phyloP scores from a whole-genome alignment of 1,284 basidiomycete genomes.

The Sanghuangporus baumii region DNA sequence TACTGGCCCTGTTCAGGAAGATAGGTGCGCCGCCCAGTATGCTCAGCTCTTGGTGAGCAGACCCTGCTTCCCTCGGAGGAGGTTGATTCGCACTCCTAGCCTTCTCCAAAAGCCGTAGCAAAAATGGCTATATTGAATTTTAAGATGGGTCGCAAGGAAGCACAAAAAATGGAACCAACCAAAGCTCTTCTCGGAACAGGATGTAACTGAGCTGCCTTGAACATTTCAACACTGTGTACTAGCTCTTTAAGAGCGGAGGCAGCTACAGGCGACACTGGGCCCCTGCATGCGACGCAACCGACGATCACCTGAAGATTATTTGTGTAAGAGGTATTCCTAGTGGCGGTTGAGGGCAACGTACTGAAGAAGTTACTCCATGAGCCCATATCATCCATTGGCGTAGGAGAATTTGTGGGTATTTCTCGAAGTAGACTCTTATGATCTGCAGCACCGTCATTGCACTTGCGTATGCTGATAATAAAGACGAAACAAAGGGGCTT shows the following conservation, averaged over 20 bases:
- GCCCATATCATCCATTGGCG: constrained; percentile 15
- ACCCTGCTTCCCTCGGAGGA: neutral
- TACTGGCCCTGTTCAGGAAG: neutral
- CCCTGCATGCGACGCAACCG: constrained; percentile 19
- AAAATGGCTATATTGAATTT: constrained; percentile 4
- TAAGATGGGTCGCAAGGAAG: neutral
- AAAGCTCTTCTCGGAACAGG: constrained; percentile 11
- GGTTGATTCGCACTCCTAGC: neutral
- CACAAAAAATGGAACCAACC: neutral
- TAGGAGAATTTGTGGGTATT: constrained; percentile 2
- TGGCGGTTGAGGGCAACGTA: neutral
- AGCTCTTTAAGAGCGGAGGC: constrained; percentile 17
- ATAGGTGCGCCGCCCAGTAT: constrained; percentile 8
- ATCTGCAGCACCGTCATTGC: constrained; percentile 11
- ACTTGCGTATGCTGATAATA: constrained; percentile 14
- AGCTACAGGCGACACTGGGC: constrained; percentile 16
- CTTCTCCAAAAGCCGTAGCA: constrained; percentile 9
- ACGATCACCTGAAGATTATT: constrained; percentile 15
- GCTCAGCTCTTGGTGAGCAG: constrained; percentile 5
- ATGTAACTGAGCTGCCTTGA: constrained; percentile 15
- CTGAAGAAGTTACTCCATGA: constrained; percentile 5
- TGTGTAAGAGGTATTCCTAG: neutral
- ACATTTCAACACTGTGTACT: constrained; percentile 8
- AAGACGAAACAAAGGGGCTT: constrained; percentile 12
- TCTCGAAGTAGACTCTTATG: constrained; percentile 6